Conservation (phyloP, 257 asterid genomes). For the Nemophila menziesii region DNA sequence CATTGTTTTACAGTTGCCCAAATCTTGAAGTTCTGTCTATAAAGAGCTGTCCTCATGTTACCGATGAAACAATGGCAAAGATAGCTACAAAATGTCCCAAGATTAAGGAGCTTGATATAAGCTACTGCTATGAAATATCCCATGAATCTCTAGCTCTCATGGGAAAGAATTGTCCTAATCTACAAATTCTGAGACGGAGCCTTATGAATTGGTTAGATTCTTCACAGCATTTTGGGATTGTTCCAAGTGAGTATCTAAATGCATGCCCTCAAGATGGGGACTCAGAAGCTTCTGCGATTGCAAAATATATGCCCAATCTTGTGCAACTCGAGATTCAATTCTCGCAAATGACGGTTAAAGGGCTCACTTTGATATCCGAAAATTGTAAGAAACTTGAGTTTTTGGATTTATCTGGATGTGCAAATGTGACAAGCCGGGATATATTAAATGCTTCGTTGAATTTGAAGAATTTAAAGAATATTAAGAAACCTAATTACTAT, state of each 20-base stretch:
- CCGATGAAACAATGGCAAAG: constrained; percentile 39
- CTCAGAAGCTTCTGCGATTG: constrained; percentile 68
- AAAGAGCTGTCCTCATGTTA: constrained; percentile 58
- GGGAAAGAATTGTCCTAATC: constrained; percentile 41
- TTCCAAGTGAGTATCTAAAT: constrained; percentile 53
- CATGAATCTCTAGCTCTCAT: constrained; percentile 43
- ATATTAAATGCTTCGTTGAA: constrained; percentile 32
- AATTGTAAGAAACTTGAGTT: constrained; percentile 56
- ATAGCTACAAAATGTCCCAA: constrained; percentile 52
- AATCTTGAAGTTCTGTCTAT: constrained; percentile 65
- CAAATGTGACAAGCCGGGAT: constrained; percentile 53
- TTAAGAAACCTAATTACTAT: constrained; percentile 60
- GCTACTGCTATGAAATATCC: constrained; percentile 75
- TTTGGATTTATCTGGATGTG: constrained; percentile 65
- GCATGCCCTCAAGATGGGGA: constrained; percentile 82
- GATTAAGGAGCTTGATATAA: constrained; percentile 66
- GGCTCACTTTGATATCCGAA: constrained; percentile 51
- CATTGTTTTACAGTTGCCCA: constrained; percentile 55
- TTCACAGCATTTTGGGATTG: constrained; percentile 42
- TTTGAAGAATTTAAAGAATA: constrained; percentile 45
- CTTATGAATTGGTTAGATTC: constrained; percentile 71
- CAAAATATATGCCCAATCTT: constrained; percentile 56
- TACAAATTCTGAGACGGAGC: constrained; percentile 40
- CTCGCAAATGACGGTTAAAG: constrained; percentile 51
- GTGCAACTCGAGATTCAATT: constrained; percentile 58